phyloP scores from a whole-genome alignment of 1,284 basidiomycete genomes.

The Ceratobasidium theobromae region DNA sequence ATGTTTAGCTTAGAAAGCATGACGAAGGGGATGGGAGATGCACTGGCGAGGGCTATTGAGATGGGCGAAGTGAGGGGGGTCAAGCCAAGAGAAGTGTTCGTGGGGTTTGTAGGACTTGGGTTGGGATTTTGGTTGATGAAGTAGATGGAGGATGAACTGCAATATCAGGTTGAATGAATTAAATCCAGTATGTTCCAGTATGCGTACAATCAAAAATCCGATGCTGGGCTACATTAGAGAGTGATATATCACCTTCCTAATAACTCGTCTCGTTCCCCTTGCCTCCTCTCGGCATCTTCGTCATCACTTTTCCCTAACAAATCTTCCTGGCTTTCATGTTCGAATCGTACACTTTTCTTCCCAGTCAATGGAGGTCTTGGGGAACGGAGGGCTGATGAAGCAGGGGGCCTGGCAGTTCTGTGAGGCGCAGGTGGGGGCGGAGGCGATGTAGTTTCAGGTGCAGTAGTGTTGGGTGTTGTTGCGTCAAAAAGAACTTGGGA shows the following conservation, averaged over 20 bases:
- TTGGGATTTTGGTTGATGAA: background rate
- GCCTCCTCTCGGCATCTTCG: background rate
- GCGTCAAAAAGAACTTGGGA: conserved; percentile 5
- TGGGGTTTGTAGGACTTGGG: background rate
- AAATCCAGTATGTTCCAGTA: background rate
- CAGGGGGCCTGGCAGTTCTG: background rate
- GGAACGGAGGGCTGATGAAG: background rate
- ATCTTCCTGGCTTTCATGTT: background rate
- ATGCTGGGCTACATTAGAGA: no score
- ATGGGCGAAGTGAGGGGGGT: conserved; percentile 53
- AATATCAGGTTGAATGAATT: background rate
- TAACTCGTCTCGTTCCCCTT: background rate
- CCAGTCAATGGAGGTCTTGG: background rate
- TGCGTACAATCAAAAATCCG: no score
- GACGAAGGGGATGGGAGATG: conserved; percentile 62
- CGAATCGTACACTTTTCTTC: conserved; percentile 24
- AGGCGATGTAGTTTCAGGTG: background rate
- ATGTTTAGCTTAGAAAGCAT: conserved; percentile 66
- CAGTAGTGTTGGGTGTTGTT: background rate
- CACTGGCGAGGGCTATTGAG: conserved; percentile 53
- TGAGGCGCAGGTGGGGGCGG: background rate
- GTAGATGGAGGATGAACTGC: no score
- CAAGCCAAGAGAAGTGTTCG: conserved; percentile 44
- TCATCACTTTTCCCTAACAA: background rate
- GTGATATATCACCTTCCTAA: background rate